Evolutionary conservation across 1,284 basidiomycete species (phyloP).

Genomic region (Cryptococcus sp.): DNA sequence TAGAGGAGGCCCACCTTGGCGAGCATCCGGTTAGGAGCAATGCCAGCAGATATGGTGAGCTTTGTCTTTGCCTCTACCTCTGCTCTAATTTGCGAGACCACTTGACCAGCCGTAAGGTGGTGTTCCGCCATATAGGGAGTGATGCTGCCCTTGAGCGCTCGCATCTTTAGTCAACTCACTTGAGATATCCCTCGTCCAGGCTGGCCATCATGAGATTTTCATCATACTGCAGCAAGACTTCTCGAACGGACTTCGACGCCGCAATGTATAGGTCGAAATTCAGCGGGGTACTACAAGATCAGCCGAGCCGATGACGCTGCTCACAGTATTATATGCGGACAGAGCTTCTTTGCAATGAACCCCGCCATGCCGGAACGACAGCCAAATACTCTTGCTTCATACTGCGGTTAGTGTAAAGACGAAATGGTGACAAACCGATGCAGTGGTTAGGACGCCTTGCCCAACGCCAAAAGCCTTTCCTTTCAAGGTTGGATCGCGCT

Average conservation of each 20-base stretch:
- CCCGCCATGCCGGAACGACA: slow-evolving; percentile 87
- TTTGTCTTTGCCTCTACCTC: slow-evolving; percentile 67
- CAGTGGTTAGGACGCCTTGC: slow-evolving; percentile 70
- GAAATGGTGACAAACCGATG: slow-evolving; percentile 44
- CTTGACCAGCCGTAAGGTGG: slow-evolving; percentile 60
- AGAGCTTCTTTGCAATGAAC: slow-evolving; percentile 88
- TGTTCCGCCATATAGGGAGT: slow-evolving; percentile 64
- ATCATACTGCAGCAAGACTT: slow-evolving; percentile 60
- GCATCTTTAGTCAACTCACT: slow-evolving; percentile 51
- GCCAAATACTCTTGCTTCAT: slow-evolving; percentile 83
- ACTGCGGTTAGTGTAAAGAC: slow-evolving; percentile 50
- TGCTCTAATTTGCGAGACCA: slow-evolving; percentile 69
- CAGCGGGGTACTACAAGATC: slow-evolving; percentile 6
- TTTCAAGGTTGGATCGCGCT: slow-evolving; percentile 68
- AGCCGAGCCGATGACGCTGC: slow-evolving; percentile 3
- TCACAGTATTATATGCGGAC: slow-evolving; percentile 75
- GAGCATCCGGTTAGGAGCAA: slow-evolving; percentile 69
- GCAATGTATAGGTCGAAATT: slow-evolving; percentile 65
- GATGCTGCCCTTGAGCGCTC: slow-evolving; percentile 20
- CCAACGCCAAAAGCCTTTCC: slow-evolving; percentile 84
- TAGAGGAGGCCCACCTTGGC: slow-evolving; percentile 58
- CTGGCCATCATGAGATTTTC: slow-evolving; percentile 71
- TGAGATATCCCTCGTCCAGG: slow-evolving; percentile 83
- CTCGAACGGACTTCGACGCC: slow-evolving; percentile 54
- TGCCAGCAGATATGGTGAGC: slow-evolving; percentile 88